These are phyloP conservation scores for Vigna trinervia DNA, from an alignment of 306 rosid genomes.

Conservation along the genomic window DNA sequence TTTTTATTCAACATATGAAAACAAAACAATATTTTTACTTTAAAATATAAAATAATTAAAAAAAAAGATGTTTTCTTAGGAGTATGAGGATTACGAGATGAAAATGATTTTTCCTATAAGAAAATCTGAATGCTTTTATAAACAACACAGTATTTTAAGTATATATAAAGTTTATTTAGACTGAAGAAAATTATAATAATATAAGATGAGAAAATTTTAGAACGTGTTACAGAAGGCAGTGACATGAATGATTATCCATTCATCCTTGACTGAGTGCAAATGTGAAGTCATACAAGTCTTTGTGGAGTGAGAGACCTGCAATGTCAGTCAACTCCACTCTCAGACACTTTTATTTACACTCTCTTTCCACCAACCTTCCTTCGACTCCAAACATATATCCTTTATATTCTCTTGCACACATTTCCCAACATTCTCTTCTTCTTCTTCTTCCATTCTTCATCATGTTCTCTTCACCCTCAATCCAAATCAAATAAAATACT, in stretches of 20 bases:
- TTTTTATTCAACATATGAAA: no score
- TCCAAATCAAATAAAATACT: not conserved
- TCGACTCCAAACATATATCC: not conserved
- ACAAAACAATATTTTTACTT: no score
- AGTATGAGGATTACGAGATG: no score
- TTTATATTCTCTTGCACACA: conserved; percentile 9
- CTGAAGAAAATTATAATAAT: no score
- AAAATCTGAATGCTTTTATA: no score
- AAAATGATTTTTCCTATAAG: no score
- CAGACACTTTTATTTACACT: not conserved
- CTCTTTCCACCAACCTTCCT: conserved; percentile 29
- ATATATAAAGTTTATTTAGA: no score
- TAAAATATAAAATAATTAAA: no score
- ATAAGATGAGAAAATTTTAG: not conserved
- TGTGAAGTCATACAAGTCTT: conserved; percentile 1
- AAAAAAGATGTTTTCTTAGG: no score
- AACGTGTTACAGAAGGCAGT: not conserved
- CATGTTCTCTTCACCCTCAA: conserved; percentile 38
- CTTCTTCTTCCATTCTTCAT: not conserved
- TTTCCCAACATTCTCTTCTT: conserved; percentile 25
- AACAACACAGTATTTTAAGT: no score
- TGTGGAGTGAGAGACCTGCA: conserved; percentile 12
- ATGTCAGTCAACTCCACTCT: conserved; percentile 52
- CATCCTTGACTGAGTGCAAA: not conserved
- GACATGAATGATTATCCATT: not conserved